phyloP scores from a whole-genome alignment of 805 yeast species.

The Blastobotrys peoriensis region DNA sequence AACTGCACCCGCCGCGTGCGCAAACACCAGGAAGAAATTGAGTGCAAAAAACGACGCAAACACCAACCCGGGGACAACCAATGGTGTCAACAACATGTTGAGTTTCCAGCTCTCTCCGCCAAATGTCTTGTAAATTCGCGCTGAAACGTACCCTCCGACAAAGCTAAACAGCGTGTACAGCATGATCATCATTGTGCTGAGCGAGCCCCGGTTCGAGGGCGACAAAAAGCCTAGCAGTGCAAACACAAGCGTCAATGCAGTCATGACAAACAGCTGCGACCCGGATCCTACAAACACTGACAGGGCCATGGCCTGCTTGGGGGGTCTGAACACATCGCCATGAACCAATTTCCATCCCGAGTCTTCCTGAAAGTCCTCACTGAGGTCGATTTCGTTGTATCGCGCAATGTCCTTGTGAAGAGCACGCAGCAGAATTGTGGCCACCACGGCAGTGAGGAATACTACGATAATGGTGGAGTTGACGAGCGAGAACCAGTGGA shows the following conservation, averaged over 20 bases:
- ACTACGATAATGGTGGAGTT: slow-evolving; percentile 80
- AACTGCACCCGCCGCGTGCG: slow-evolving; percentile 85
- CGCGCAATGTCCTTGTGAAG: slow-evolving; percentile 78
- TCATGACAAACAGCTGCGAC: slow-evolving; percentile 72
- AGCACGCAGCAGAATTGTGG: slow-evolving; percentile 71
- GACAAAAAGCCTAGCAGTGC: slow-evolving; percentile 87
- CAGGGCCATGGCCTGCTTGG: slow-evolving; percentile 59
- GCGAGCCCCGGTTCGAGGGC: slow-evolving; percentile 91
- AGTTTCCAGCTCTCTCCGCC: slow-evolving; percentile 89
- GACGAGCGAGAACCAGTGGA: slow-evolving; percentile 92
- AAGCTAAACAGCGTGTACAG: slow-evolving; percentile 75
- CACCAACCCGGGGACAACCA: slow-evolving; percentile 74
- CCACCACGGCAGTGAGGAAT: slow-evolving; percentile 68
- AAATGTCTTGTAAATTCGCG: slow-evolving; percentile 77
- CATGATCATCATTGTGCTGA: slow-evolving; percentile 83
- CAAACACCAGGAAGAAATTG: slow-evolving; percentile 76
- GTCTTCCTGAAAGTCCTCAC: slow-evolving; percentile 79
- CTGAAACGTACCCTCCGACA: slow-evolving; percentile 82
- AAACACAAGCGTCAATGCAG: slow-evolving; percentile 62
- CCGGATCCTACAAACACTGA: slow-evolving; percentile 88
- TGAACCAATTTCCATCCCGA: slow-evolving; percentile 96
- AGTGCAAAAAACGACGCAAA: slow-evolving; percentile 59
- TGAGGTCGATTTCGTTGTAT: slow-evolving; percentile 84
- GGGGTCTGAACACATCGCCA: slow-evolving; percentile 91
- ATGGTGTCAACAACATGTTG: slow-evolving; percentile 77